Percentiles rank a stretch among this genome's conserved stretches.
Conservation (phyloP, 2,329 filamentous ascomycete species). For the Colletotrichum cuscutae region DNA sequence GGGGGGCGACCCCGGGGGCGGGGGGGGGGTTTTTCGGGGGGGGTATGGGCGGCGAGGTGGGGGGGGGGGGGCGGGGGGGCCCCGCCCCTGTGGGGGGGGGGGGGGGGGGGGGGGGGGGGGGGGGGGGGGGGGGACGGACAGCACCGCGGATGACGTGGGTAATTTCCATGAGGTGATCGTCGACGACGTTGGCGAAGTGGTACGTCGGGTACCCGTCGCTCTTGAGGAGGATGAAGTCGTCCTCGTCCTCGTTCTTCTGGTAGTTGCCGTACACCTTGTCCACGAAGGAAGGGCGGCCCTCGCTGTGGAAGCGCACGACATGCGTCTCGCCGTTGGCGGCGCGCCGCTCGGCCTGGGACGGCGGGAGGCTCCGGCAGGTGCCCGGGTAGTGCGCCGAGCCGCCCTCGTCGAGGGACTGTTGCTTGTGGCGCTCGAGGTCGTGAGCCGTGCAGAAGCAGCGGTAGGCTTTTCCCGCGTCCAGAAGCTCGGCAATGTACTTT, state of each 20-base stretch:
- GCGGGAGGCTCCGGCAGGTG: slow-evolving; percentile 75
- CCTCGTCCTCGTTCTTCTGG: slow-evolving; percentile 65
- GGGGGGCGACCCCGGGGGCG: no score
- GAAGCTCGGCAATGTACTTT: slow-evolving; percentile 74
- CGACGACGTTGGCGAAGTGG: slow-evolving; percentile 96
- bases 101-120: background rate
- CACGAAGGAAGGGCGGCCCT: slow-evolving; percentile 70
- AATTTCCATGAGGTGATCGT: slow-evolving; percentile 95
- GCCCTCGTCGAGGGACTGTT: slow-evolving; percentile 65
- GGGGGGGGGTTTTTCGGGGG: no score
- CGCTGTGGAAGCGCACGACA: slow-evolving; percentile 80
- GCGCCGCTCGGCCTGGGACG: slow-evolving; percentile 75
- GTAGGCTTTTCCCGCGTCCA: slow-evolving; percentile 82
- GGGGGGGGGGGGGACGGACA: slow-evolving; percentile 56
- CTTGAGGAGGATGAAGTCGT: slow-evolving; percentile 92
- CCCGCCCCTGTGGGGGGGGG: no score
- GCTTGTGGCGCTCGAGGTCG: slow-evolving; percentile 74
- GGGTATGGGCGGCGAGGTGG: no score
- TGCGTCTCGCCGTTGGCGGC: slow-evolving; percentile 76
- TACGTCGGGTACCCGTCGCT: slow-evolving; percentile 94
- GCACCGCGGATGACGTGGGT: slow-evolving; percentile 94
- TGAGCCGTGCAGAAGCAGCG: slow-evolving; percentile 89
- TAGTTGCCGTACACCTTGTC: slow-evolving; percentile 85
- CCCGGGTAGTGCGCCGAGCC: slow-evolving; percentile 63
- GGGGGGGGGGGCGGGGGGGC: no score